Conservation (phyloP, 805 yeast genomes). For the Barnettozyma sucrosica region DNA sequence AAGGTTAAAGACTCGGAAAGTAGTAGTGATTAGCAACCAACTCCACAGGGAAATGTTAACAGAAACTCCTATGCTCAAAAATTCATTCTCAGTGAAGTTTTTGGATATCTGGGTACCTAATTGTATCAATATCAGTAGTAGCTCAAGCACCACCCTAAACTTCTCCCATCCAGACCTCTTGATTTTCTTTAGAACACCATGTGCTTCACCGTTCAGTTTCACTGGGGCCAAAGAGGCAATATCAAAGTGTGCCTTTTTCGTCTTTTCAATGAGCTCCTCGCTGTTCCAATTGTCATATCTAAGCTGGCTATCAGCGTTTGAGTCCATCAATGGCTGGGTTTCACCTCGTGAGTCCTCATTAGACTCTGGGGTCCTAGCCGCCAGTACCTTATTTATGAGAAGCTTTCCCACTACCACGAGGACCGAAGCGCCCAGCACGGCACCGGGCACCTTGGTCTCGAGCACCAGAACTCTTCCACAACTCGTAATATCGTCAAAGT, state of each 20-base stretch:
- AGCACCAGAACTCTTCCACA: slow-evolving; percentile 42
- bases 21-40: slow-evolving; percentile 26
- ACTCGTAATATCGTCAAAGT: slow-evolving; percentile 53
- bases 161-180: slow-evolving; percentile 48
- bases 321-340: slow-evolving; percentile 14
- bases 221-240: slow-evolving; percentile 47
- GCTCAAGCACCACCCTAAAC: slow-evolving; percentile 46
- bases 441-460: slow-evolving; percentile 32
- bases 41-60: slow-evolving; percentile 26
- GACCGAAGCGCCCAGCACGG: slow-evolving; percentile 26
- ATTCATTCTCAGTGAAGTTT: slow-evolving; percentile 11
- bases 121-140: slow-evolving; percentile 38
- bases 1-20: slow-evolving; percentile 30
- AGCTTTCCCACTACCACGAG: slow-evolving; percentile 11
- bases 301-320: not conserved
- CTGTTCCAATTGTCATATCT: slow-evolving; percentile 6
- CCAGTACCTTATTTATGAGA: not conserved
- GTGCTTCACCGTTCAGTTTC: slow-evolving; percentile 56
- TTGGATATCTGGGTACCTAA: slow-evolving; percentile 32
- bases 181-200: slow-evolving; percentile 45
- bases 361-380: not conserved
- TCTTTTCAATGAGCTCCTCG: slow-evolving; percentile 33
- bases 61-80: slow-evolving; percentile 17
- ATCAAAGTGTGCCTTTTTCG: slow-evolving; percentile 49
- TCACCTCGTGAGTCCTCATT: slow-evolving; percentile 6